These are phyloP conservation scores for Wickerhamiella alocasiicola DNA, from an alignment of 805 yeast species.

Conservation along the genomic window DNA sequence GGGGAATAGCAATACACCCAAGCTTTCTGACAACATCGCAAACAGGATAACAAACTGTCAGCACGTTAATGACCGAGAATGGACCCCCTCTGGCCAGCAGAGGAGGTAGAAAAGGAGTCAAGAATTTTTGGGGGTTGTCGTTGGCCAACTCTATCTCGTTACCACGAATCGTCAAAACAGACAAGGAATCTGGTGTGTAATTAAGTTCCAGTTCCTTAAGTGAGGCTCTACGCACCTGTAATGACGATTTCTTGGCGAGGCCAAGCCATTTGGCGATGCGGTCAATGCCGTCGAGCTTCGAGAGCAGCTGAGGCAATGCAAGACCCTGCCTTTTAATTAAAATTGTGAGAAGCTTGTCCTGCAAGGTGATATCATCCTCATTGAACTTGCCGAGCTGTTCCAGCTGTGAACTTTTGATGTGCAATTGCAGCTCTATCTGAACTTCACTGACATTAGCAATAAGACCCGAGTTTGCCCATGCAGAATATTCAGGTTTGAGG, in stretches of 20 bases:
- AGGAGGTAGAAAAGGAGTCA: constrained; percentile 21
- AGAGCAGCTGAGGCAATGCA: neutral
- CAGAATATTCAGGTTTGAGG: constrained; percentile 12
- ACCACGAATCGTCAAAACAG: constrained; percentile 13
- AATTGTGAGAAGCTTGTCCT: neutral
- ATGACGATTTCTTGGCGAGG: constrained; percentile 15
- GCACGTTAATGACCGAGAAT: constrained; percentile 14
- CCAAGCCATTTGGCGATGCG: constrained; percentile 18
- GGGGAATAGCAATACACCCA: constrained; percentile 20
- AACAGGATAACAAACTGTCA: constrained; percentile 15
- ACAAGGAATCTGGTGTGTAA: constrained; percentile 14
- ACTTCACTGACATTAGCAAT: constrained; percentile 13
- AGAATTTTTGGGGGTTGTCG: constrained; percentile 19
- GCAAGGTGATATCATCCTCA: constrained; percentile 5
- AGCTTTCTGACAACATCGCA: constrained; percentile 15
- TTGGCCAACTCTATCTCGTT: constrained; percentile 14
- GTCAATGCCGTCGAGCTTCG: constrained; percentile 12
- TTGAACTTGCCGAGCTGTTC: constrained; percentile 3
- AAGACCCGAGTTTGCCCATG: constrained; percentile 21
- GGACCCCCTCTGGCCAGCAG: constrained; percentile 18
- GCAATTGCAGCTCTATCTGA: constrained; percentile 7
- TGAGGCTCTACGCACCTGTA: constrained; percentile 17
- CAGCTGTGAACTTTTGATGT: constrained; percentile 3
- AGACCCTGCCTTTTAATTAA: neutral
- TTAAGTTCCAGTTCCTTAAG: constrained; percentile 16